Conservation (phyloP, 2,329 filamentous ascomycete species). For the Alternaria dauci region DNA sequence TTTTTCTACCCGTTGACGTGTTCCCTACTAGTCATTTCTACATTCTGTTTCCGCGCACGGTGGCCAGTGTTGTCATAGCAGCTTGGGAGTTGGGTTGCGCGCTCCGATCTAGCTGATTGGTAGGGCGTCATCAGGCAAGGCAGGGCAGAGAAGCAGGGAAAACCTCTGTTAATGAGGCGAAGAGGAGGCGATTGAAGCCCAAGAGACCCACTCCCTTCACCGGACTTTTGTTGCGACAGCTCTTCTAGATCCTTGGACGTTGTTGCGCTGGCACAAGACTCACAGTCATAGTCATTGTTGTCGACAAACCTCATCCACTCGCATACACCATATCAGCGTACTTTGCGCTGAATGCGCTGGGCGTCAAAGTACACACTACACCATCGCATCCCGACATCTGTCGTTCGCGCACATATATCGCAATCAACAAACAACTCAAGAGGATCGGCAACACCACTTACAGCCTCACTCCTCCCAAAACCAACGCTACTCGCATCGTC, state of each 20-base stretch:
- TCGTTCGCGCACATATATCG: slow-evolving; percentile 16
- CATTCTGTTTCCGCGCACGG: neutral
- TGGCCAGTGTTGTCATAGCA: slow-evolving; percentile 2
- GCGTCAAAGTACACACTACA: slow-evolving; percentile 24
- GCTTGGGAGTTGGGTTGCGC: neutral
- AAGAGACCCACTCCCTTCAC: slow-evolving; percentile 26
- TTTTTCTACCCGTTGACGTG: slow-evolving; percentile 5
- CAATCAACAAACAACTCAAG: slow-evolving; percentile 2
- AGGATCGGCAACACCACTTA: slow-evolving; percentile 10
- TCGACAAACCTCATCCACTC: slow-evolving; percentile 1
- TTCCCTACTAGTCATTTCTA: slow-evolving; percentile 2
- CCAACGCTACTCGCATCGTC: slow-evolving; percentile 18
- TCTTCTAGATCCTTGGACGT: neutral
- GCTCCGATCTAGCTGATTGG: slow-evolving; percentile 1
- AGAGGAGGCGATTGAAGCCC: slow-evolving; percentile 24
- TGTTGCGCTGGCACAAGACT: slow-evolving; percentile 4
- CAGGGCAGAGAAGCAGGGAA: slow-evolving; percentile 4
- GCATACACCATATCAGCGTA: neutral
- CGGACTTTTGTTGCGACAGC: slow-evolving; percentile 15
- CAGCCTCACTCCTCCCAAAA: slow-evolving; percentile 17
- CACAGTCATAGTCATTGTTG: slow-evolving; percentile 1
- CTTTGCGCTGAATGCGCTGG: slow-evolving; percentile 27
- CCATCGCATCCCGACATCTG: slow-evolving; percentile 25
- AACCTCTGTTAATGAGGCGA: neutral
- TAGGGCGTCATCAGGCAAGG: slow-evolving; percentile 3